These are phyloP conservation scores for Tritrichomonas musculus DNA, from an alignment of 208 protist species.

Conservation along the genomic window DNA sequence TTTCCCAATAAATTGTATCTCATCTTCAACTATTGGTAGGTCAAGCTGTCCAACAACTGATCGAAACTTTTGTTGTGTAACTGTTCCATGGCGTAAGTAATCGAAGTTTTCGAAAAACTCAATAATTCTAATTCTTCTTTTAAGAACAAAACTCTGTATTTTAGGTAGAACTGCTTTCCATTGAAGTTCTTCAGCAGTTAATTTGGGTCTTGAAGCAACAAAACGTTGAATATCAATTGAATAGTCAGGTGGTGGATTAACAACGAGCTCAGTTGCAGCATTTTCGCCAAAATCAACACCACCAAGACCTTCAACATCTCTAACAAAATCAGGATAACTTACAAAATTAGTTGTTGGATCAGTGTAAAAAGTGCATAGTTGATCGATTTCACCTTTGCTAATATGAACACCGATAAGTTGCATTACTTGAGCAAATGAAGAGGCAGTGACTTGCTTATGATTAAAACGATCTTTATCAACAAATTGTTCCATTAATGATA, in stretches of 20 bases:
- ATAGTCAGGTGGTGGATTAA: background rate
- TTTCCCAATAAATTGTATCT: background rate
- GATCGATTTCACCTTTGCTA: background rate
- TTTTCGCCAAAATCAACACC: background rate
- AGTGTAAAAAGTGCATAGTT: background rate
- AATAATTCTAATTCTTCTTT: background rate
- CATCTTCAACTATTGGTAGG: background rate
- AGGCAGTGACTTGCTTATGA: slow-evolving; percentile 5
- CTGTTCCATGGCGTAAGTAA: background rate
- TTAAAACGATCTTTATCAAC: background rate
- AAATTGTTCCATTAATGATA: slow-evolving; percentile 10
- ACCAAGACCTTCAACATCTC: background rate
- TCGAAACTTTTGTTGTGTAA: background rate
- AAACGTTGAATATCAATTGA: background rate
- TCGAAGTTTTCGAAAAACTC: slow-evolving; percentile 31
- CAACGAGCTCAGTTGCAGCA: background rate
- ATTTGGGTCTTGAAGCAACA: background rate
- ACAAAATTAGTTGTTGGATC: background rate
- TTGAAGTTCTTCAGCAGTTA: background rate
- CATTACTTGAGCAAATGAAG: slow-evolving; percentile 17
- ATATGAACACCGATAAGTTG: background rate
- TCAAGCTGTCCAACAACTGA: background rate
- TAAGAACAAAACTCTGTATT: background rate
- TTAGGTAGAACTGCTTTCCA: background rate
- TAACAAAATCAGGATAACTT: background rate